phyloP scores from a whole-genome alignment of 371 early-diverging fungal species.

The Apophysomyces trapeziformis region DNA sequence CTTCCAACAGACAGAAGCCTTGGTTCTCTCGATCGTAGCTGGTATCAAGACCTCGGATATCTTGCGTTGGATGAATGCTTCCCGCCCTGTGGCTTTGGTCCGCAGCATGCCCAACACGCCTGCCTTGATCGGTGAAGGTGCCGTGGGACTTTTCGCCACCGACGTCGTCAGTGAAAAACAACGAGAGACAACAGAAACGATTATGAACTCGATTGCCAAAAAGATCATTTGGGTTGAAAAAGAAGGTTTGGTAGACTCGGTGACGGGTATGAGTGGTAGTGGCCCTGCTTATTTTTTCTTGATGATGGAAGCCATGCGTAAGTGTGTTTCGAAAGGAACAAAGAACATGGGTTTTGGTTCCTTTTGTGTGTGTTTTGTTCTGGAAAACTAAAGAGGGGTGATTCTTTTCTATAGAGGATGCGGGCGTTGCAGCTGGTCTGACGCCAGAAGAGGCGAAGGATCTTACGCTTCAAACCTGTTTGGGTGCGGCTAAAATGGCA shows the following conservation, averaged over 20 bases:
- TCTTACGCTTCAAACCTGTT: slow-evolving; percentile 86
- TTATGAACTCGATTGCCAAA: slow-evolving; percentile 76
- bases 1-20: slow-evolving; percentile 15
- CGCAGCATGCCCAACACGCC: slow-evolving; percentile 97
- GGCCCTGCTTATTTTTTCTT: slow-evolving; percentile 97
- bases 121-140: slow-evolving; percentile 86
- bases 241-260: slow-evolving; percentile 83
- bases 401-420: slow-evolving; percentile 56
- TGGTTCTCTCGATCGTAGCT: slow-evolving; percentile 81
- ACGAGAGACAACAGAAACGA: slow-evolving; percentile 64
- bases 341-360: neutral
- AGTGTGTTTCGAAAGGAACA: slow-evolving; percentile 14
- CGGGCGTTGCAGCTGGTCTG: slow-evolving; percentile 81
- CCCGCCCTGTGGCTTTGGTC: slow-evolving; percentile 62
- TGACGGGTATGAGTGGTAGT: slow-evolving; percentile 86
- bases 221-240: slow-evolving; percentile 79
- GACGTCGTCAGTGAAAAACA: slow-evolving; percentile 62
- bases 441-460: slow-evolving; percentile 72
- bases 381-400: too few species aligned
- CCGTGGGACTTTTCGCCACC: slow-evolving; percentile 82
- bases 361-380: too few species aligned
- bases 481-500: slow-evolving; percentile 91
- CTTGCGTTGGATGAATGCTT: slow-evolving; percentile 67
- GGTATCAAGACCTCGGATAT: slow-evolving; percentile 81
- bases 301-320: slow-evolving; percentile 85